Percentiles rank a stretch among this genome's conserved stretches.
phyloP scores from a whole-genome alignment of 495 filamentous ascomycete genomes.

The Trichoderma parareesei region DNA sequence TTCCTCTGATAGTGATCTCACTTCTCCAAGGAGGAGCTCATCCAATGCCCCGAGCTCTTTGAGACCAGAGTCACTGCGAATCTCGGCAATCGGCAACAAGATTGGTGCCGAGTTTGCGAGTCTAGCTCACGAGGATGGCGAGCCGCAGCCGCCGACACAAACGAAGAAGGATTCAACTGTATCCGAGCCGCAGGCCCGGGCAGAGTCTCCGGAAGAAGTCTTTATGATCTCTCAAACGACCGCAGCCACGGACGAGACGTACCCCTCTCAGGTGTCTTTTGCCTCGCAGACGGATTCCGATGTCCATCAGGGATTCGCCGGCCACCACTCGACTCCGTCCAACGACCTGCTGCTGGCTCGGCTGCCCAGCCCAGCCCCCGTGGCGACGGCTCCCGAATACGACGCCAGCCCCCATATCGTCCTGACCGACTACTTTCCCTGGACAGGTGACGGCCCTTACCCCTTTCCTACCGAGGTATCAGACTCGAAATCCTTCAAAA shows the following conservation, averaged over 20 bases:
- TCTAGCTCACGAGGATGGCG: slow-evolving; percentile 27
- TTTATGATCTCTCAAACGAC: slow-evolving; percentile 38
- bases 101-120: slow-evolving; percentile 26
- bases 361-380: slow-evolving; percentile 7
- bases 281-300: slow-evolving; percentile 22
- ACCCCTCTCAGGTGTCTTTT: slow-evolving; percentile 24
- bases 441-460: slow-evolving; percentile 40
- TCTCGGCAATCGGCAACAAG: slow-evolving; percentile 19
- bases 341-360: slow-evolving; percentile 6
- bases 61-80: not conserved
- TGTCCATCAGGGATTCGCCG: not conserved
- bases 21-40: slow-evolving; percentile 6
- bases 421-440: slow-evolving; percentile 42
- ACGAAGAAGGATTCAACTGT: not conserved
- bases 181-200: not conserved
- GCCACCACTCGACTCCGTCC: slow-evolving; percentile 7
- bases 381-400: slow-evolving; percentile 19
- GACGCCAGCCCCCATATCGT: slow-evolving; percentile 33
- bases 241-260: slow-evolving; percentile 31
- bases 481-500: slow-evolving; percentile 10
- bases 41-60: not conserved
- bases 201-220: slow-evolving; percentile 31
- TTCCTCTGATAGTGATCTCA: slow-evolving; percentile 52
- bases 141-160: slow-evolving; percentile 23
- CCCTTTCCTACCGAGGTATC: slow-evolving; percentile 26